Conservation (phyloP, 192 early-diverging fungal species). For the Blastocladiella britannica region DNA sequence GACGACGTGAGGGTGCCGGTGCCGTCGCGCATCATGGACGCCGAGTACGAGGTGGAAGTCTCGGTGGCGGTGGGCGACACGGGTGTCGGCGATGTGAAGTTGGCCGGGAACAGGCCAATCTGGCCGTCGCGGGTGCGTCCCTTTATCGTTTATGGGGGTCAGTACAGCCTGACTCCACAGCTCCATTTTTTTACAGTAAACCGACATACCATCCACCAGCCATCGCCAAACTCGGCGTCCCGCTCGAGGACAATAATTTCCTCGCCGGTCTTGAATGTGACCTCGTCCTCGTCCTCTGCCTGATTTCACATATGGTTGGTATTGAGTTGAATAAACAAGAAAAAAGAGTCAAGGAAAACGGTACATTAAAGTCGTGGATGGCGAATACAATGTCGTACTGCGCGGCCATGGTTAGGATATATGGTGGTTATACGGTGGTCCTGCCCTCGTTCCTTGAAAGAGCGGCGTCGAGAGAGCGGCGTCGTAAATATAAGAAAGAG, state of each 20-base stretch:
- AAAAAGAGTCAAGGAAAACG: neutral
- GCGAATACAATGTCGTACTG: slow-evolving; percentile 15
- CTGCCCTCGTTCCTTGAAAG: too few relatives aligned
- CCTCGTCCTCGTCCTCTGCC: slow-evolving; percentile 46
- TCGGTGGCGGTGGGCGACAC: neutral
- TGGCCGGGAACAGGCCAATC: slow-evolving; percentile 52
- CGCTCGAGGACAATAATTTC: slow-evolving; percentile 45
- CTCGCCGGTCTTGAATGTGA: slow-evolving; percentile 39
- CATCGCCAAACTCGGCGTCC: slow-evolving; percentile 47
- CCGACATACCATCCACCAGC: slow-evolving; percentile 51
- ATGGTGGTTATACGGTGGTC: too few relatives aligned
- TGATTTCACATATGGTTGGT: too few relatives aligned
- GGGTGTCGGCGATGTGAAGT: slow-evolving; percentile 10
- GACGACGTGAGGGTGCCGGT: too few relatives aligned
- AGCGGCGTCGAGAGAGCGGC: too few relatives aligned
- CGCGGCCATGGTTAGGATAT: too few relatives aligned
- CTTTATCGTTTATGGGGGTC: slow-evolving; percentile 14
- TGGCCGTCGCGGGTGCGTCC: slow-evolving; percentile 41
- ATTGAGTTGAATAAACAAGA: too few relatives aligned
- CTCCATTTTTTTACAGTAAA: neutral
- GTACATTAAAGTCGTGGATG: slow-evolving; percentile 21
- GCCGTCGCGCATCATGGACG: too few relatives aligned
- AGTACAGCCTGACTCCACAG: neutral
- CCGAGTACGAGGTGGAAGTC: too few relatives aligned
- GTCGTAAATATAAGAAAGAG: too few relatives aligned